A percentile compares a stretch with the other conserved stretches of the same genome.
phyloP scores from a whole-genome alignment of 441 rosid species.

The Biscutella laevigata region DNA sequence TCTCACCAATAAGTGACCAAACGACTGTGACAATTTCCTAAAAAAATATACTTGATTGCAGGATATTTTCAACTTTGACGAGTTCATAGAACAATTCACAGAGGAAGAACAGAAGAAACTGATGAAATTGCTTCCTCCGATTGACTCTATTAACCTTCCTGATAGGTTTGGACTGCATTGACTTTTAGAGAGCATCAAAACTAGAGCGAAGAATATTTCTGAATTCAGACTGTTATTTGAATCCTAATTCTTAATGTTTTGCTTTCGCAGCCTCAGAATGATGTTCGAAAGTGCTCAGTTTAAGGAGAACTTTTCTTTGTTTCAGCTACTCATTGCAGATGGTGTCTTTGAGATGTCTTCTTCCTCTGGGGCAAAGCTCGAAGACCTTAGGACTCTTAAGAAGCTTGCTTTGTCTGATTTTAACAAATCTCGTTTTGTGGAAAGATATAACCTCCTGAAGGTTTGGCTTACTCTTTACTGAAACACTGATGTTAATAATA shows the following conservation, averaged over 20 bases:
- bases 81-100: constrained; percentile 56
- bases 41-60: constrained; percentile 19
- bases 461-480: constrained; percentile 32
- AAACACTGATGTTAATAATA: background rate
- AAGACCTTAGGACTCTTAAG: constrained; percentile 55
- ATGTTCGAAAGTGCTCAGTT: constrained; percentile 76
- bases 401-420: constrained; percentile 50
- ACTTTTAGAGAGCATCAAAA: background rate
- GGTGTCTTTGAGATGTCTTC: constrained; percentile 68
- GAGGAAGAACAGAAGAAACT: constrained; percentile 77
- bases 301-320: constrained; percentile 68
- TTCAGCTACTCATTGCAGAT: constrained; percentile 64
- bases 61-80: constrained; percentile 79
- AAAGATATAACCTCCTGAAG: constrained; percentile 50
- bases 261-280: constrained; percentile 51
- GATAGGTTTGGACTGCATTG: constrained; percentile 41
- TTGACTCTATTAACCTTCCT: constrained; percentile 46
- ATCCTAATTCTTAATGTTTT: background rate
- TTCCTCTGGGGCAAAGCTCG: constrained; percentile 30
- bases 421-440: constrained; percentile 69
- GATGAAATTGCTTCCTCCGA: constrained; percentile 56
- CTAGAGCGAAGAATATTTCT: background rate
- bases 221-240: too few species aligned
- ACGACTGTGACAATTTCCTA: background rate
- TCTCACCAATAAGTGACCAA: background rate